Evolutionary conservation across 345 rosid genomes (phyloP).

Genomic region (Salix viminalis): DNA sequence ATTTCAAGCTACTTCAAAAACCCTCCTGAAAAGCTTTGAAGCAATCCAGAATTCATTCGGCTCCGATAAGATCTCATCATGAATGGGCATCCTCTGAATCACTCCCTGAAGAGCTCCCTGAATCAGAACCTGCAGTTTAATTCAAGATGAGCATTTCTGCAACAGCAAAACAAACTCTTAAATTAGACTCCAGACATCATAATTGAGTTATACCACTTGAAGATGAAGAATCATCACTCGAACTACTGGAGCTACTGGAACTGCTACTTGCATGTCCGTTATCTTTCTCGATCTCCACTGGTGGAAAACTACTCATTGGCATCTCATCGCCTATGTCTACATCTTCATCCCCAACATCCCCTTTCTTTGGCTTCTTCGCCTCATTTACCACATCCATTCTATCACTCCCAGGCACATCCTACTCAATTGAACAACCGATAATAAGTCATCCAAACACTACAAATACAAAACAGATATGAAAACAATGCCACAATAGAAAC

Average conservation of each 20-base stretch:
- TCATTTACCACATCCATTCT: slow-evolving; percentile 44
- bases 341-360: slow-evolving; percentile 76
- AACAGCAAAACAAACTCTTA: neutral
- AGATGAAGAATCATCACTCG: slow-evolving; percentile 55
- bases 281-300: slow-evolving; percentile 83
- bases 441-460: neutral
- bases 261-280: slow-evolving; percentile 43
- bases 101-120: slow-evolving; percentile 38
- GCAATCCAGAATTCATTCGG: neutral
- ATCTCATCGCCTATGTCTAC: slow-evolving; percentile 90
- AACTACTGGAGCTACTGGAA: slow-evolving; percentile 50
- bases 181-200: neutral
- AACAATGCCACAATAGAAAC: neutral
- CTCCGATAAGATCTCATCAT: neutral
- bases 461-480: neutral
- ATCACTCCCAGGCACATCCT: slow-evolving; percentile 34
- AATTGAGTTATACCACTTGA: slow-evolving; percentile 49
- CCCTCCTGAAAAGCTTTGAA: neutral
- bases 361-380: slow-evolving; percentile 58
- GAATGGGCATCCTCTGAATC: slow-evolving; percentile 37
- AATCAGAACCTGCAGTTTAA: slow-evolving; percentile 30
- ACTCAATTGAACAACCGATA: neutral
- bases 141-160: neutral
- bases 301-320: slow-evolving; percentile 70
- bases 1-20: neutral